Base-by-base conservation (phyloP, 192 early-diverging fungal species). In the Ramicandelaber brevisporus region DNA sequence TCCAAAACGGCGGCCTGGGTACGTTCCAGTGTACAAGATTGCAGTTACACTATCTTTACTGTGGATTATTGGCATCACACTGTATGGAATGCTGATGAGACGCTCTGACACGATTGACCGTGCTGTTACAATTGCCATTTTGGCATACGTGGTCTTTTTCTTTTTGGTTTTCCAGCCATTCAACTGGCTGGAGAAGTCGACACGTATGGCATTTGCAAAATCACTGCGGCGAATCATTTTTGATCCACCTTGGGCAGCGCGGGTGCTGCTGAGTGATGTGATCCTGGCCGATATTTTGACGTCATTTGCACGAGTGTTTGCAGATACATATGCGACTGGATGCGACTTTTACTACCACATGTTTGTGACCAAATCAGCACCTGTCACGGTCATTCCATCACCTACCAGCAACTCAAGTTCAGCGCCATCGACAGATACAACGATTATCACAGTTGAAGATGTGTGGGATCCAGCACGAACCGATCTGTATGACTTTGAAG, bases 201-300 rank as follows among this genome's bases (percentile, higher is more conserved):
- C 37, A 22, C 51, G 57, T 4, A 39, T 39, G 31, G 48, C 48
- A 44, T 39, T 59, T 18, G 15, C 37, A 1, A 36, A 30, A 1
- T 37, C 46, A 18, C 39, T 55, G 17, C 32, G 25, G 15, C 52
- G 57, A n/a, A n/a, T n/a, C 11, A 44, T 59, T 10, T 37, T 40
- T 7, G 34, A 39, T 14, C 57, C 57, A 13, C 48, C 40, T 19
- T 20, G 54, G 33, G 4, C 27, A 12, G 42, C 27, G n/a, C 48
- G 48, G 0, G 73, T 80, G 2, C 58, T 50, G 15, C 61, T 80
- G 31, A 53, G 48, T 0, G 92, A 97, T 37, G 62, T 88, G 15
- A 70, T 97, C 19, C 50, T 97, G 29, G 86, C 88, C 0, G 92
- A 97, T 64, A 78, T 95, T 17, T 41, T 97, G 50, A 95, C 88